Conservation (phyloP, 2,329 filamentous ascomycete genomes). For the Dendryphion nanum region DNA sequence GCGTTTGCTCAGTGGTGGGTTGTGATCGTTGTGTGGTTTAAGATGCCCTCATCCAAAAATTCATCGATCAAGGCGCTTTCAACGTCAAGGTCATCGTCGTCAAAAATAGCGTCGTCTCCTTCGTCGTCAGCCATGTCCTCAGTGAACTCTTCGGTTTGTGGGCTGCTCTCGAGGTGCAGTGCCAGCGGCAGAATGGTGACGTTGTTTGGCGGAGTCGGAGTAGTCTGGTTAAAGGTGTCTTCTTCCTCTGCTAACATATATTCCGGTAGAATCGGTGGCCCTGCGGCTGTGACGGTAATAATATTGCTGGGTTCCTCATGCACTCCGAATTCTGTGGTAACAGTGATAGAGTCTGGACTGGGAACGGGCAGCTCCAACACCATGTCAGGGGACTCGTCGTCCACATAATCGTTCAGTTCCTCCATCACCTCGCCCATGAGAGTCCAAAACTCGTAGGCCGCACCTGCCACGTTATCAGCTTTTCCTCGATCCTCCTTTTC, state of each 20-base stretch:
- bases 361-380: constrained; percentile 15
- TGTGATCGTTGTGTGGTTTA: constrained; percentile 16
- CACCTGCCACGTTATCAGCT: constrained; percentile 35
- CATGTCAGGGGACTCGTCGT: constrained; percentile 7
- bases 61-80: constrained; percentile 25
- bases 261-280: constrained; percentile 5
- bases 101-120: constrained; percentile 25
- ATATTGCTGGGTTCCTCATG: constrained; percentile 29
- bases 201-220: neutral
- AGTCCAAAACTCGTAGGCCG: constrained; percentile 34
- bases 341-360: constrained; percentile 34
- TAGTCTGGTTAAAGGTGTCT: neutral
- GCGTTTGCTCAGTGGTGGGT: too few relatives aligned
- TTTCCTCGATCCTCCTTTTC: constrained; percentile 33
- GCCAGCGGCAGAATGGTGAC: neutral
- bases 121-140: constrained; percentile 15
- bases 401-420: constrained; percentile 7
- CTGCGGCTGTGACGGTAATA: constrained; percentile 26
- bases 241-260: constrained; percentile 11
- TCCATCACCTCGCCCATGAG: constrained; percentile 19
- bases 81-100: constrained; percentile 12
- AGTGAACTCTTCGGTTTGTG: neutral
- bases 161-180: neutral
- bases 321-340: constrained; percentile 36
- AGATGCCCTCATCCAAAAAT: constrained; percentile 16